Evolutionary conservation across 139 green algal genomes (phyloP).

Genomic region (Auxenochlorella protothecoides): DNA sequence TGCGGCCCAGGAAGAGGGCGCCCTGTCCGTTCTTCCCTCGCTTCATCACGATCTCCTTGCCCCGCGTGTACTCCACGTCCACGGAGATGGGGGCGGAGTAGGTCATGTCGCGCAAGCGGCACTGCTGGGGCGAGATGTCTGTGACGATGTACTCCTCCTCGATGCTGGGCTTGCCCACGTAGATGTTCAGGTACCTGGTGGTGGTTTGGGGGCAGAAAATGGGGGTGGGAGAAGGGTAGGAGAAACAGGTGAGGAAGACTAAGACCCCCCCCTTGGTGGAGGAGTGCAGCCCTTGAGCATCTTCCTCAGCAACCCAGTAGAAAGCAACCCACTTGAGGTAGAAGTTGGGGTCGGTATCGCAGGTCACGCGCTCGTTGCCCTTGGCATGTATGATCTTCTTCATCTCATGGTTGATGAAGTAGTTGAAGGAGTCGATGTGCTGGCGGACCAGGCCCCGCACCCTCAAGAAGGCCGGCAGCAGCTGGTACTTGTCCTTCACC

Average conservation of each 20-base stretch:
- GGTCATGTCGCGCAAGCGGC: slow-evolving; percentile 87
- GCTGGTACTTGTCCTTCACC: slow-evolving; percentile 86
- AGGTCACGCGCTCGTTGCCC: slow-evolving; percentile 88
- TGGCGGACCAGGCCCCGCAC: slow-evolving; percentile 80
- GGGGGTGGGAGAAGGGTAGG: background rate
- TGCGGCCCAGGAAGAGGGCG: slow-evolving; percentile 81
- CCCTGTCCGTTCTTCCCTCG: slow-evolving; percentile 58
- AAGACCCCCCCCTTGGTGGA: too few relatives aligned
- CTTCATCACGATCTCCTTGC: slow-evolving; percentile 80
- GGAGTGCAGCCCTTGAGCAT: background rate
- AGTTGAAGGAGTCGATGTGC: slow-evolving; percentile 98
- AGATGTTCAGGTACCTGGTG: slow-evolving; percentile 81
- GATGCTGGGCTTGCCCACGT: slow-evolving; percentile 81
- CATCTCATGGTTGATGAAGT: slow-evolving; percentile 94
- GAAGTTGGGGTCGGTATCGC: slow-evolving; percentile 94
- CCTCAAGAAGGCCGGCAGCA: slow-evolving; percentile 89
- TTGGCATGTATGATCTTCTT: slow-evolving; percentile 93
- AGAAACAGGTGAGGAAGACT: background rate
- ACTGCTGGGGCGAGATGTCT: slow-evolving; percentile 94
- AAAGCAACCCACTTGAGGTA: slow-evolving; percentile 71
- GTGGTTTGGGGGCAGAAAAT: background rate
- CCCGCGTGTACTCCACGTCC: slow-evolving; percentile 96
- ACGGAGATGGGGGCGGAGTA: slow-evolving; percentile 94
- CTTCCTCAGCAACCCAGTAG: background rate
- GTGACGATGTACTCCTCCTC: slow-evolving; percentile 81